These are phyloP conservation scores for Pisolithus marmoratus DNA, from an alignment of 768 basidiomycete genomes.

Conservation along the genomic window DNA sequence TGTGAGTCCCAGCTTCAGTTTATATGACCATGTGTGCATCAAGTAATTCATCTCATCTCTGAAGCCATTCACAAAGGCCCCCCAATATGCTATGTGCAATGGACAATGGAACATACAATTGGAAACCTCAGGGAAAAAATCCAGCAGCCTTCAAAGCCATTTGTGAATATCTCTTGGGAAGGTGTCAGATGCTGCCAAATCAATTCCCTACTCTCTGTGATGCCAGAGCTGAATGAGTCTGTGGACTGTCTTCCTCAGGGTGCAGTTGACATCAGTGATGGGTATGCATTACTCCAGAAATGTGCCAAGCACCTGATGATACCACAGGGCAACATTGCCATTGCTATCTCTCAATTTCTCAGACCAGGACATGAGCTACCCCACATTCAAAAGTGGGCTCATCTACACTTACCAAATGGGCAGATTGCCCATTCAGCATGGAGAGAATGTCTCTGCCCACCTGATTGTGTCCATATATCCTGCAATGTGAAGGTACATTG, in stretches of 20 bases:
- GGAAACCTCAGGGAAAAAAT: constrained; percentile 23
- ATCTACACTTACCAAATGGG: constrained; percentile 32
- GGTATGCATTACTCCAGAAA: not conserved
- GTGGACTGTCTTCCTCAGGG: not conserved
- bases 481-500: constrained; percentile 29
- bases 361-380: not conserved
- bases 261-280: not conserved
- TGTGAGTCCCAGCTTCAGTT: constrained; percentile 26
- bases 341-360: not conserved
- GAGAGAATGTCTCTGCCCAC: constrained; percentile 19
- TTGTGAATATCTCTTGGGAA: constrained; percentile 20
- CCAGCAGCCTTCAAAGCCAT: constrained; percentile 20
- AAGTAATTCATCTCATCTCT: constrained; percentile 17
- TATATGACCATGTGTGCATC: constrained; percentile 24
- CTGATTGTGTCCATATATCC: constrained; percentile 19
- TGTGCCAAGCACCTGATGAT: not conserved
- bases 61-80: too few species aligned
- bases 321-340: not conserved
- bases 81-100: constrained; percentile 15
- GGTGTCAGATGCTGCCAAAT: constrained; percentile 15
- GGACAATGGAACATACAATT: constrained; percentile 23
- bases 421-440: constrained; percentile 30
- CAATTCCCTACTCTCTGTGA: constrained; percentile 9
- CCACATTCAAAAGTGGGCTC: constrained; percentile 23
- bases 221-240: constrained; percentile 8